Evolutionary conservation across 2,329 filamentous ascomycete genomes (phyloP).

Genomic region (Seiridium cupressi): DNA sequence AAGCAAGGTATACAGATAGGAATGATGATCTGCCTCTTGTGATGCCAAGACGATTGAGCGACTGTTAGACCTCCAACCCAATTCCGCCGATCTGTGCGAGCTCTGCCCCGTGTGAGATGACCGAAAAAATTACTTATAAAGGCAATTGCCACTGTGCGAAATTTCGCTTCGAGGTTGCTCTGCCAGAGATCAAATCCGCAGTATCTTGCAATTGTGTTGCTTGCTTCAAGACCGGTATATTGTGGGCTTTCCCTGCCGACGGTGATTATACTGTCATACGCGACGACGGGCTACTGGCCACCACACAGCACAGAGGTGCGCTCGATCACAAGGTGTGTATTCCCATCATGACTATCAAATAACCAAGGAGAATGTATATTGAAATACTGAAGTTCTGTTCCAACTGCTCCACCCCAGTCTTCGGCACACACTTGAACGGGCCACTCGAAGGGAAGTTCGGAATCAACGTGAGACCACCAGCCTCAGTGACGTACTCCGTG

Average conservation of each 20-base stretch:
- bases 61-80: too few relatives aligned
- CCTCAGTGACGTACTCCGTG: too few relatives aligned
- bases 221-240: slow-evolving; percentile 1
- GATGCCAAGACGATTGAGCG: background rate
- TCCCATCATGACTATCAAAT: background rate
- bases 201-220: background rate
- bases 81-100: background rate
- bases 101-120: background rate
- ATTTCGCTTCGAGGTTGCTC: background rate
- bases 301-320: background rate
- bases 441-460: background rate
- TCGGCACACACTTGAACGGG: background rate
- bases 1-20: background rate
- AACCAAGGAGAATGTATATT: background rate
- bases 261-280: background rate
- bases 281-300: background rate
- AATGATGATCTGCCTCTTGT: background rate
- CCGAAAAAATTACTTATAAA: background rate
- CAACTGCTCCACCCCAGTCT: background rate
- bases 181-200: background rate
- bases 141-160: slow-evolving; percentile 1
- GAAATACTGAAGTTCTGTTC: background rate
- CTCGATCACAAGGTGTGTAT: slow-evolving; percentile 1
- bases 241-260: background rate
- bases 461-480: background rate